A percentile compares a stretch with the other conserved stretches of the same genome.
phyloP scores from a whole-genome alignment of 345 rosid species.

The Linum lewisii region DNA sequence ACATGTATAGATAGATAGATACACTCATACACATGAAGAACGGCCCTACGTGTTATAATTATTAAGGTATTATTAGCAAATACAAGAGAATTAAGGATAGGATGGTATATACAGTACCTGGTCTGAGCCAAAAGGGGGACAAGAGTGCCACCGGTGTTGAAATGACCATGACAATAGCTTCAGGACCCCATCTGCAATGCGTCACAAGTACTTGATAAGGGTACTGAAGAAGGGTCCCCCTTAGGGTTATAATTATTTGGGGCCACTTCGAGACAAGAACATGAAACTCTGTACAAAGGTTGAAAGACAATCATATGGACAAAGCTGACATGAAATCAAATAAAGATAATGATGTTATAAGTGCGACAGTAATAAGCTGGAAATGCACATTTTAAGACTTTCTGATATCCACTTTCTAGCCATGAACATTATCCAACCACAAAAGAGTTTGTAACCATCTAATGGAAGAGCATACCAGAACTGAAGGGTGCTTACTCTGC shows the following conservation, averaged over 20 bases:
- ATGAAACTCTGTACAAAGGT: constrained; percentile 10
- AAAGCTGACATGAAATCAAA: neutral
- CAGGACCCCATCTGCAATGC: constrained; percentile 20
- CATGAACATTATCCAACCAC: neutral
- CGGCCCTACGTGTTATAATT: constrained; percentile 25
- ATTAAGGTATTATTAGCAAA: constrained; percentile 3
- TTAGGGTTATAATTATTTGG: constrained; percentile 13
- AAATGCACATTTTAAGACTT: neutral
- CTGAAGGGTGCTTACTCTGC: no score
- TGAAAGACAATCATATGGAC: neutral
- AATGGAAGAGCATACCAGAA: no score
- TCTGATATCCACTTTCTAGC: neutral
- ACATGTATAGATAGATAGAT: neutral
- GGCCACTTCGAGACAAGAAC: constrained; percentile 10
- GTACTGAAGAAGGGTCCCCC: constrained; percentile 21
- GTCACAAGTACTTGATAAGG: constrained; percentile 17
- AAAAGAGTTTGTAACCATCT: no score
- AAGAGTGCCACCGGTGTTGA: constrained; percentile 33
- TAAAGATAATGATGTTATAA: no score
- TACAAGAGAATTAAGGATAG: constrained; percentile 14
- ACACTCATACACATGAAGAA: constrained; percentile 10
- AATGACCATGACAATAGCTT: constrained; percentile 33
- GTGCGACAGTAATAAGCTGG: neutral
- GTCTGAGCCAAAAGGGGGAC: constrained; percentile 16
- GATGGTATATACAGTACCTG: constrained; percentile 15